Conservation (phyloP, 768 basidiomycete genomes). For the Termitomyces eurrhizus region DNA sequence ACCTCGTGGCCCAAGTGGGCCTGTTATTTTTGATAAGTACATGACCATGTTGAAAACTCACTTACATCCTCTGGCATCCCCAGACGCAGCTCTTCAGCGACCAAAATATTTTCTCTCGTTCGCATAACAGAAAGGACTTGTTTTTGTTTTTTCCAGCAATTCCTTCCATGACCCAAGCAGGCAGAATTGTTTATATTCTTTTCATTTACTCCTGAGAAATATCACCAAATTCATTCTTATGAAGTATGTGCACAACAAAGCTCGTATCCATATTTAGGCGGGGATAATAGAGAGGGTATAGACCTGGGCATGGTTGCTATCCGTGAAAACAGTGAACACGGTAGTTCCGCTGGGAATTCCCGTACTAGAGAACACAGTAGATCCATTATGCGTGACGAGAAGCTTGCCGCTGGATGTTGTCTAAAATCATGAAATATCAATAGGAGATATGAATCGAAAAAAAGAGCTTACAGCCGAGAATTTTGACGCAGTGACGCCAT, state of each 20-base stretch:
- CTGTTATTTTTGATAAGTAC: constrained; percentile 52
- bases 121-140: constrained; percentile 52
- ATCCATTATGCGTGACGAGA: constrained; percentile 47
- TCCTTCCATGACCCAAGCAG: constrained; percentile 29
- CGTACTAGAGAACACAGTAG: constrained; percentile 47
- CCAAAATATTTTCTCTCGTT: constrained; percentile 57
- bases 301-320: constrained; percentile 26
- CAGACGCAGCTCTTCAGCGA: constrained; percentile 43
- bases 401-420: constrained; percentile 42
- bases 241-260: neutral
- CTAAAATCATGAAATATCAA: constrained; percentile 22
- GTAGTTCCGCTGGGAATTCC: constrained; percentile 47
- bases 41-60: constrained; percentile 46
- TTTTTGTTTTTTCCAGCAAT: constrained; percentile 19
- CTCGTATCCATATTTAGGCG: constrained; percentile 17
- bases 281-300: constrained; percentile 37
- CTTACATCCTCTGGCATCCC: constrained; percentile 31
- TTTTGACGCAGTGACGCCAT: constrained; percentile 39
- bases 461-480: constrained; percentile 48
- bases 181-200: constrained; percentile 20
- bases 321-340: constrained; percentile 36
- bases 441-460: constrained; percentile 3
- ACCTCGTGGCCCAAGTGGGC: constrained; percentile 68
- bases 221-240: neutral
- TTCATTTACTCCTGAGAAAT: neutral